Percentiles rank a stretch among this genome's conserved stretches.
Conservation (phyloP, 1,284 basidiomycete species). For the Austroboletus rostrupii region DNA sequence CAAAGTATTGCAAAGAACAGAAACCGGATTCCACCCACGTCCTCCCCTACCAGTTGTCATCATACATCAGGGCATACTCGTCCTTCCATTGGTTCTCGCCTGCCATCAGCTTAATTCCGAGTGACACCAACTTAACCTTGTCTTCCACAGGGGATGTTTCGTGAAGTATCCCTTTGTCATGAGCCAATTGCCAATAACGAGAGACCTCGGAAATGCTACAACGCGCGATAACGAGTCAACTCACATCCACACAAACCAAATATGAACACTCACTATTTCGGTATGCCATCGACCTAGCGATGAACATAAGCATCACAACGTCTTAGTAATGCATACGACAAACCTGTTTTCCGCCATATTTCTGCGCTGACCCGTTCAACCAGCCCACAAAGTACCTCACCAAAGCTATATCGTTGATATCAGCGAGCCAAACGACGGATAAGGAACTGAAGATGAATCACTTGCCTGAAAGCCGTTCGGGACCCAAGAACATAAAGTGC, state of each 20-base stretch:
- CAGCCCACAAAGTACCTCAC: conserved; percentile 1
- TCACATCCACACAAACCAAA: not conserved
- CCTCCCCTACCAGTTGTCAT: not conserved
- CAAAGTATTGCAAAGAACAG: no score
- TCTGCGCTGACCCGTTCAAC: conserved; percentile 12
- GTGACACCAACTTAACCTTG: not conserved
- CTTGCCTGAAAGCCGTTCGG: not conserved
- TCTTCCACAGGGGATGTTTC: not conserved
- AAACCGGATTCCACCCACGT: no score
- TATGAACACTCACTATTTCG: conserved; percentile 3
- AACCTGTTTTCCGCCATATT: conserved; percentile 18
- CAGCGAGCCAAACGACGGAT: no score
- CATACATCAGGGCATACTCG: not conserved
- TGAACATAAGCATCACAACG: not conserved
- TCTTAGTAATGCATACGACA: not conserved
- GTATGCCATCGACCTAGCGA: conserved; percentile 6
- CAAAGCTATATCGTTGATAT: not conserved
- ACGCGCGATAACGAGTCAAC: not conserved
- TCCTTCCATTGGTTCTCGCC: not conserved
- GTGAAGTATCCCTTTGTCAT: not conserved
- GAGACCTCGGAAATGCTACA: not conserved
- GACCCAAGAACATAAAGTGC: not conserved
- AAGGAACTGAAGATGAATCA: no score
- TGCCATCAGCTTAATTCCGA: not conserved
- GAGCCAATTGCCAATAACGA: conserved; percentile 2